phyloP scores from a whole-genome alignment of 108 stramenopile genomes.

The Pseudonitzschia pungens region DNA sequence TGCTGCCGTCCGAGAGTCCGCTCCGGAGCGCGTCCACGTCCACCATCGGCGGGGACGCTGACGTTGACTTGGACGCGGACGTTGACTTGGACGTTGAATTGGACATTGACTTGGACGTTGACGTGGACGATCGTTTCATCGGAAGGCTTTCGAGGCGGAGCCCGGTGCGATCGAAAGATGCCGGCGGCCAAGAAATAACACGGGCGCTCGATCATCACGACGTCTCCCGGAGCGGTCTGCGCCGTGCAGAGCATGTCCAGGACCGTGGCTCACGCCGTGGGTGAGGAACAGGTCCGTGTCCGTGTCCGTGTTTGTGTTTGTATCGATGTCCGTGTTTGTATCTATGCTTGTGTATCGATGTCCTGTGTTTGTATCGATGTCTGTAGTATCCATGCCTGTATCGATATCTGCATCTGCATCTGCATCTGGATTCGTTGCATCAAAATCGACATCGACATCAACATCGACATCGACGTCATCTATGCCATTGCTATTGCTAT shows the following conservation, averaged over 20 bases:
- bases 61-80: no score
- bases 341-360: not conserved
- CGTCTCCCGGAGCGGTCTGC: slow-evolving; percentile 50
- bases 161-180: slow-evolving; percentile 60
- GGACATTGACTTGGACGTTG: no score
- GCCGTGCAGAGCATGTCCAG: slow-evolving; percentile 61
- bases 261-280: slow-evolving; percentile 63
- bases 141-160: slow-evolving; percentile 49
- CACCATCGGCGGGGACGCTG: no score
- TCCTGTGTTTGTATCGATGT: no score
- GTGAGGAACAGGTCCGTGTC: slow-evolving; percentile 54
- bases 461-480: no score
- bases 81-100: no score
- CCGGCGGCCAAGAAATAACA: slow-evolving; percentile 62
- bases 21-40: slow-evolving; percentile 49
- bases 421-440: no score
- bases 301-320: no score
- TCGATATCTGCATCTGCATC: no score
- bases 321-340: no score
- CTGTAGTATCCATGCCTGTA: no score
- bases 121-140: slow-evolving; percentile 48
- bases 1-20: slow-evolving; percentile 31
- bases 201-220: slow-evolving; percentile 61
- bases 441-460: no score
- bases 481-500: not conserved